These are phyloP conservation scores for Malus hybrid DNA, from an alignment of 331 rosid species.

Conservation along the genomic window DNA sequence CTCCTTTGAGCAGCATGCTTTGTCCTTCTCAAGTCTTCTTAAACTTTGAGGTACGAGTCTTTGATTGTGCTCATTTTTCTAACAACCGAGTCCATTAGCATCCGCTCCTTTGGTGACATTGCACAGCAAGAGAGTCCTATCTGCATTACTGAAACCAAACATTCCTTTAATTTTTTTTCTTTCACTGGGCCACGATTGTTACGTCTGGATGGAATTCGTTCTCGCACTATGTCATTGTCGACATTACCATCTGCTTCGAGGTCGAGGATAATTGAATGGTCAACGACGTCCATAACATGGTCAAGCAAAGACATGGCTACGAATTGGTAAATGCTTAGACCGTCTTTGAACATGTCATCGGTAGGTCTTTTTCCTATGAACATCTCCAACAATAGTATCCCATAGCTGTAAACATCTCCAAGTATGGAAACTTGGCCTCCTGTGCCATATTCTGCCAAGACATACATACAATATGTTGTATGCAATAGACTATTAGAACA, in stretches of 20 bases:
- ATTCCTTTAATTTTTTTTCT: neutral
- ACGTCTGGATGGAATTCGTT: neutral
- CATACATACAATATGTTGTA: neutral
- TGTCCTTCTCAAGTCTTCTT: neutral
- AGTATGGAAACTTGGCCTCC: neutral
- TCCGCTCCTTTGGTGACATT: neutral
- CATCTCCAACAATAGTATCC: too few relatives aligned
- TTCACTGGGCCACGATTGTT: neutral
- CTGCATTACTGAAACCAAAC: neutral
- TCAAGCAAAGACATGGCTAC: neutral
- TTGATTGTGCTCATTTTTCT: neutral
- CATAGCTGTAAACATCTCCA: too few relatives aligned
- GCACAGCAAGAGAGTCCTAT: neutral
- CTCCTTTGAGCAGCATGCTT: neutral
- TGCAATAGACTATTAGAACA: neutral
- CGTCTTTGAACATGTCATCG: neutral
- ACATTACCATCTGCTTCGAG: neutral
- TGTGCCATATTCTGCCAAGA: rapidly evolving
- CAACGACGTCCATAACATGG: neutral
- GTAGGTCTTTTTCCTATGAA: too few relatives aligned
- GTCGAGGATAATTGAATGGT: neutral
- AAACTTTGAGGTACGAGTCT: neutral
- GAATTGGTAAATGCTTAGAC: neutral
- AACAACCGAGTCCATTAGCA: neutral
- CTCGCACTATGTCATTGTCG: too few relatives aligned